These are phyloP conservation scores for Naganishia onofrii DNA, from an alignment of 768 basidiomycete species.

Conservation along the genomic window DNA sequence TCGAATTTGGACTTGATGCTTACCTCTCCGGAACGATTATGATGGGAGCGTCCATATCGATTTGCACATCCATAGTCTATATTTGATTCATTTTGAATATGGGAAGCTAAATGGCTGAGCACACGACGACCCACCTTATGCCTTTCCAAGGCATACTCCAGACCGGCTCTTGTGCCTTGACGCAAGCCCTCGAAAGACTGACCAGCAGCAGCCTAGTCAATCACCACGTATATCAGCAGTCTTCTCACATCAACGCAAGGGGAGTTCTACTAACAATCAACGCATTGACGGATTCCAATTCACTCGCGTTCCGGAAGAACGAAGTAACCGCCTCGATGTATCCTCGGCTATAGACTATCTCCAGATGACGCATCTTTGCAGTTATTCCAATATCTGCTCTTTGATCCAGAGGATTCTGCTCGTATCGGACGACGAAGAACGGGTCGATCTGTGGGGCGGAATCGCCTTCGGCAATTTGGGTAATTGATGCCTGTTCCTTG, in stretches of 20 bases:
- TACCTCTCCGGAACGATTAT: conserved; percentile 96
- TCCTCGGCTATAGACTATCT: conserved; percentile 90
- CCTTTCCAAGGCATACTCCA: conserved; percentile 86
- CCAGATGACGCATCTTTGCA: conserved; percentile 88
- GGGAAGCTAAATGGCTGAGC: conserved; percentile 1
- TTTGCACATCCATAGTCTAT: conserved; percentile 82
- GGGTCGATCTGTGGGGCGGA: conserved; percentile 53
- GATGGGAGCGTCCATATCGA: conserved; percentile 94
- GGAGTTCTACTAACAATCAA: conserved; percentile 62
- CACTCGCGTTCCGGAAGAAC: conserved; percentile 92
- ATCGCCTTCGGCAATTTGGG: conserved; percentile 30
- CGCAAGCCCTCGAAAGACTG: conserved; percentile 88
- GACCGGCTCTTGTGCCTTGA: conserved; percentile 87
- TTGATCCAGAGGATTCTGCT: conserved; percentile 84
- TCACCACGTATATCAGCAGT: conserved; percentile 6
- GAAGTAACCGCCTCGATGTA: conserved; percentile 87
- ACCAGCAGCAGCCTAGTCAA: conserved; percentile 73
- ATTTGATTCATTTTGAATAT: neutral
- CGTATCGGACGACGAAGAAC: conserved; percentile 89
- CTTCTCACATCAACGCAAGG: neutral
- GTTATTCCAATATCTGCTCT: conserved; percentile 87
- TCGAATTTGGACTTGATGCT: conserved; percentile 31
- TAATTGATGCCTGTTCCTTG: conserved; percentile 55
- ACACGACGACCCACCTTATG: conserved; percentile 60
- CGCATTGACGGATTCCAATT: conserved; percentile 91